Base-by-base conservation (phyloP, 371 early-diverging fungal genomes). In the Rhizomucor miehei region DNA sequence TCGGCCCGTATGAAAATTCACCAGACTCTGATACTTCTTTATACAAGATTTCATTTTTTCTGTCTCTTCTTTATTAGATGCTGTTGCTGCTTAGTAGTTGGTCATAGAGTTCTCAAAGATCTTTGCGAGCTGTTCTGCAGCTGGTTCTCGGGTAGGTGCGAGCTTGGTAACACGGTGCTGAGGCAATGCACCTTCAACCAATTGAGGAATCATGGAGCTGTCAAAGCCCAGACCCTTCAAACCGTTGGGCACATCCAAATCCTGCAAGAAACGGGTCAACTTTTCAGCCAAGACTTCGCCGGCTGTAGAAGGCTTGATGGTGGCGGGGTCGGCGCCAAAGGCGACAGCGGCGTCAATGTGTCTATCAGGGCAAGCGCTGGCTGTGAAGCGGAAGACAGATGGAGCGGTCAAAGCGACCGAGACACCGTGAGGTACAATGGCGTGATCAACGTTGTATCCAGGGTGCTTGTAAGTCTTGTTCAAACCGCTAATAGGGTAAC, bases 151-250 rank as follows among this genome's bases (percentile, higher is more conserved):
- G n/a, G 82, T 54, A 14, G 94, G 94, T 8, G 94, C 86, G 52
- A 94, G 77, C 69, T 92, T 91, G 46, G 91, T 90, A n/a, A 94
- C 93, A 48, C 94, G 89, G 65, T 93, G 91, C 73, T 94, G 94
- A 9, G 94, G 94, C 60, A 94, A 63, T 20, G 92, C 91, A 44
- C 93, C 92, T 61, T 89, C 82, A 35, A 94, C 92, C 61, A 94
- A 64, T 1, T 73, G 79, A 24, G 79, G 80, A 36, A 93, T 87
- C 57, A 90, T 83, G 6, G 81, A 74, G 40, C 77, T 71, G 34
- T 82, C 72, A 62, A 86, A 92, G 0, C 95, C 95, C 56, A 94
- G 67, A 6, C 88, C 92, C n/a, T 69, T 60, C 45, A 94, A 73
- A 46, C 94, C 94, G 56, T 90, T 79, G 16, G 95, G 95, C 6